Conservation (phyloP, 768 basidiomycete genomes). For the Trametes meyenii region DNA sequence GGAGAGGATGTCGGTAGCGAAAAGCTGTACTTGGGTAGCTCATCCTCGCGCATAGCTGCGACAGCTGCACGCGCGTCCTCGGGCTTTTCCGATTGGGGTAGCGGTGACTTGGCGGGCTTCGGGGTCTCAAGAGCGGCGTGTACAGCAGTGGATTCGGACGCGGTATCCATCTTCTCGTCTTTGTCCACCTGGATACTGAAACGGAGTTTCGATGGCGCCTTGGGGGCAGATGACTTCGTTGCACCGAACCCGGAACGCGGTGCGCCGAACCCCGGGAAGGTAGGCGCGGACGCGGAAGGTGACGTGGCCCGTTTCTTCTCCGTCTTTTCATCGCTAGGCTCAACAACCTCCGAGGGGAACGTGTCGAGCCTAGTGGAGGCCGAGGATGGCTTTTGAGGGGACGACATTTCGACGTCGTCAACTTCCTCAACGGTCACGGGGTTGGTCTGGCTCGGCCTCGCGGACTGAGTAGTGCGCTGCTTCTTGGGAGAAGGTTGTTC, state of each 20-base stretch:
- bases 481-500: constrained; percentile 49
- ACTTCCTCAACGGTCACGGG: constrained; percentile 37
- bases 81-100: constrained; percentile 7
- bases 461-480: constrained; percentile 42
- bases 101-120: not conserved
- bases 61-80: constrained; percentile 32
- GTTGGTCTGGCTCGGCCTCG: not conserved
- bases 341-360: constrained; percentile 44
- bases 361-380: constrained; percentile 15
- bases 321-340: constrained; percentile 35
- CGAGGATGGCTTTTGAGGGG: constrained; percentile 11
- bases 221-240: constrained; percentile 59
- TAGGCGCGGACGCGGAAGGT: constrained; percentile 11
- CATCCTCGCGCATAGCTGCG: constrained; percentile 32
- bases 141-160: not conserved
- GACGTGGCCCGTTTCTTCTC: constrained; percentile 22
- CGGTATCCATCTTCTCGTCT: constrained; percentile 36
- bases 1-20: constrained; percentile 26
- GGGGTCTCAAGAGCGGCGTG: not conserved
- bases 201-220: constrained; percentile 78
- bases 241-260: constrained; percentile 4
- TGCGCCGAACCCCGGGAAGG: constrained; percentile 11
- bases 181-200: constrained; percentile 67
- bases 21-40: constrained; percentile 42
- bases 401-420: constrained; percentile 38